Conservation (phyloP, 2,329 filamentous ascomycete species). For the Penicillium corylophilum region DNA sequence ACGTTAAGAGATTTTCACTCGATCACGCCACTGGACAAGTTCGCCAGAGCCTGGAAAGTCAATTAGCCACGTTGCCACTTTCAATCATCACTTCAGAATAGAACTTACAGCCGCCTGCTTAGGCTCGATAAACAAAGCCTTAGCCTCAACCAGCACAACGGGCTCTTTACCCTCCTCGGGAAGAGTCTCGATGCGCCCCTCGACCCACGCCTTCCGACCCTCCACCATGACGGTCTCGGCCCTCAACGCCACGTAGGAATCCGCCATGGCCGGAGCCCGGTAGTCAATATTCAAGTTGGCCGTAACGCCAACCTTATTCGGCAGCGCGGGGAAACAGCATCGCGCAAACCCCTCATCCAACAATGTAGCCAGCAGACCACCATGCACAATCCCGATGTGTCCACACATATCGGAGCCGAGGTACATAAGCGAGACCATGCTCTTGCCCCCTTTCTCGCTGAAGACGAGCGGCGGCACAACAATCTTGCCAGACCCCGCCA, state of each 20-base stretch:
- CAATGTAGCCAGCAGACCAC: conserved; percentile 86
- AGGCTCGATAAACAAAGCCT: conserved; percentile 84
- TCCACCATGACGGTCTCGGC: conserved; percentile 83
- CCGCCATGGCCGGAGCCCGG: conserved; percentile 72
- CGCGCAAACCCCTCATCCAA: conserved; percentile 86
- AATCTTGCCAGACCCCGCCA: conserved; percentile 73
- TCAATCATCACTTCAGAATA: neutral
- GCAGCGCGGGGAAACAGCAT: conserved; percentile 84
- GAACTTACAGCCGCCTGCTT: conserved; percentile 71
- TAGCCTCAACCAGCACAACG: conserved; percentile 73
- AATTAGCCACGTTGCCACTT: neutral
- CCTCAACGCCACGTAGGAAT: conserved; percentile 72
- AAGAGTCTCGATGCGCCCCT: conserved; percentile 80
- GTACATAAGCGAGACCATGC: conserved; percentile 70
- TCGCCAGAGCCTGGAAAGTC: conserved; percentile 13
- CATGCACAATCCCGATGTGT: conserved; percentile 87
- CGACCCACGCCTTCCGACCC: conserved; percentile 91
- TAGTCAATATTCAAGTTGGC: conserved; percentile 83
- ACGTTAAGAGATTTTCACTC: conserved; percentile 16
- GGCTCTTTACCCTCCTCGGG: conserved; percentile 62
- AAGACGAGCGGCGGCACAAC: conserved; percentile 80
- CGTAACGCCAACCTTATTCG: conserved; percentile 77
- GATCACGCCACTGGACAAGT: conserved; percentile 19
- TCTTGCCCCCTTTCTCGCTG: conserved; percentile 67
- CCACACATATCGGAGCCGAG: conserved; percentile 80